Evolutionary conservation across 768 basidiomycete genomes (phyloP).

Genomic region (Lactarius deliciosus): DNA sequence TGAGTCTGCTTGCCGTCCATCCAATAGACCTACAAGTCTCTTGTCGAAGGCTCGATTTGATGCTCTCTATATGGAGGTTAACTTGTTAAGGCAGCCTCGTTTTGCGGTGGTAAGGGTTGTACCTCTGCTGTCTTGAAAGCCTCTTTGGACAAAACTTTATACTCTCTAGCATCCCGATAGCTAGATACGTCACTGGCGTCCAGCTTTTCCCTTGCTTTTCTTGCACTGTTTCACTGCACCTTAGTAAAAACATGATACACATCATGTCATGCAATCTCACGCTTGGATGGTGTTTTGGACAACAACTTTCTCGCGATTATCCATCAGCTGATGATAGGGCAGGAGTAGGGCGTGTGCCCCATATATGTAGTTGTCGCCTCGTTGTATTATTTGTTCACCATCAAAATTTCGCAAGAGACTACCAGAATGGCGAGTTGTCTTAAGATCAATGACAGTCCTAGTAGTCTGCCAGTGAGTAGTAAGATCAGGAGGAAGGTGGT

Average conservation of each 20-base stretch:
- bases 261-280: neutral
- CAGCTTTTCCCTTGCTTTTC: neutral
- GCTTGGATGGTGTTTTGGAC: no score
- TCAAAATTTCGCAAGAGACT: neutral
- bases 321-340: neutral
- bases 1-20: neutral
- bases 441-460: neutral
- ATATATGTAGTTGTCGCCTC: neutral
- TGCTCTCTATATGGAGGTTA: neutral
- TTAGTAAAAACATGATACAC: neutral
- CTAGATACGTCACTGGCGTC: neutral
- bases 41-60: neutral
- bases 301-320: no score
- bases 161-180: neutral
- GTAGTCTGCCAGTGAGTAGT: neutral
- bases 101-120: neutral
- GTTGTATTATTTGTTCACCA: neutral
- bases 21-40: neutral
- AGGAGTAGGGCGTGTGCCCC: fast-evolving
- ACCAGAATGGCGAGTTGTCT: neutral
- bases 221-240: neutral
- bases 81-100: neutral
- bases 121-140: neutral
- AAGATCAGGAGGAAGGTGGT: neutral
- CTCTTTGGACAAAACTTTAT: neutral